These are phyloP conservation scores for Salix suchowensis DNA, from an alignment of 345 rosid genomes.

Conservation along the genomic window DNA sequence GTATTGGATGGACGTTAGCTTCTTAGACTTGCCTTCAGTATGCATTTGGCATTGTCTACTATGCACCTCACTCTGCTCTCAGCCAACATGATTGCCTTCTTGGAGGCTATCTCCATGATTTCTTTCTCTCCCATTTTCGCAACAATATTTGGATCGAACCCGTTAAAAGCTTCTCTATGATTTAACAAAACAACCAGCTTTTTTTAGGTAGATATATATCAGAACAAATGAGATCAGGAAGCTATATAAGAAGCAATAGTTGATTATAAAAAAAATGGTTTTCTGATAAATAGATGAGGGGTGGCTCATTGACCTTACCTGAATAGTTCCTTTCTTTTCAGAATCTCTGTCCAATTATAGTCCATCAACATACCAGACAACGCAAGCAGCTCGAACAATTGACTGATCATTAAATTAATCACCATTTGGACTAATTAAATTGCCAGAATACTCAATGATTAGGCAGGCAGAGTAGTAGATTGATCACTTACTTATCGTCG, in stretches of 20 bases:
- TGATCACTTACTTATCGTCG: constrained; percentile 70
- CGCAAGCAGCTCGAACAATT: constrained; percentile 85
- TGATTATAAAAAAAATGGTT: not conserved
- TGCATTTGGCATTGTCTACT: constrained; percentile 85
- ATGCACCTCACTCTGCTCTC: constrained; percentile 85
- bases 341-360: constrained; percentile 92
- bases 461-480: not conserved
- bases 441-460: not conserved
- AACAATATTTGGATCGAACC: constrained; percentile 68
- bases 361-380: constrained; percentile 96
- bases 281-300: not conserved
- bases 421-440: not conserved
- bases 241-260: not conserved
- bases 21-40: constrained; percentile 55
- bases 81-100: constrained; percentile 66
- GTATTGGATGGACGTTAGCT: not conserved
- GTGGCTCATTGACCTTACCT: constrained; percentile 35
- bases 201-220: not conserved
- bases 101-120: constrained; percentile 61
- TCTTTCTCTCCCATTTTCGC: constrained; percentile 85
- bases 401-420: constrained; percentile 35
- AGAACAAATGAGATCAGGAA: not conserved
- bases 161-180: constrained; percentile 67
- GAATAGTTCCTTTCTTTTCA: constrained; percentile 62
- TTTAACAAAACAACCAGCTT: not conserved